Base-by-base conservation (phyloP, 2,329 filamentous ascomycete species). In the Penicillium aurantiogriseum region DNA sequence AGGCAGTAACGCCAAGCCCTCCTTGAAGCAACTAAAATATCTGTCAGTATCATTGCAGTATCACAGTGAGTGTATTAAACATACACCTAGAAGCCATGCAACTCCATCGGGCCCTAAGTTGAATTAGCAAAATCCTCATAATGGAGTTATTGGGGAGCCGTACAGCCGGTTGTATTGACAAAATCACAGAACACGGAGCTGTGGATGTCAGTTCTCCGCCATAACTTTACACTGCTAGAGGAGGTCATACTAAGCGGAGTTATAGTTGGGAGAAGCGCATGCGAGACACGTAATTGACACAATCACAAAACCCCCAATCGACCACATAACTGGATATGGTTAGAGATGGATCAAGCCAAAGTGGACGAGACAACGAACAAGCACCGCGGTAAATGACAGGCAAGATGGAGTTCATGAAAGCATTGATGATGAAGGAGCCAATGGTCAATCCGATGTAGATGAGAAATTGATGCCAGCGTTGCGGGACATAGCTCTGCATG, bases 401-500 rank as follows among this genome's bases (percentile, higher is more conserved):
- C 1, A 91, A 76, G 7, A 86, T 68, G 0, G 78, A 76, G 63
- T 85, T 88, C 67, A 81, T 76, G 65, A 90, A 89, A 1, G 83
- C 84, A 62, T 90, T 90, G 68, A 89, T 76, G 38, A 83, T 55
- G 56, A 89, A 83, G 2, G 86, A 84, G 5, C 83, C 73, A 10
- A 85, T 55, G 0, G 83, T 86, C 67, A 85, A 85, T 5, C 74
- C 86, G 43, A 88, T 80, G 69, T 90, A 90, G 47, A 91, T 87
- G 10, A 90, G 77, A 70, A 90, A 90, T 63, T 89, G 84, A 63
- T 91, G 87, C 85, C 87, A 90, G 3, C 83, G 66, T 65, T 86
- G 73, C 3, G 81, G 58, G 21, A 79, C 76, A 68, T 88, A 90
- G 56, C 31, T 60, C 71, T 73, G 19, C 2, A 40, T 47, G 2